Percentiles rank a stretch among this genome's conserved stretches.
These are phyloP conservation scores for Psidium friedrichsthalianum DNA, from an alignment of 345 rosid species.

Conservation along the genomic window DNA sequence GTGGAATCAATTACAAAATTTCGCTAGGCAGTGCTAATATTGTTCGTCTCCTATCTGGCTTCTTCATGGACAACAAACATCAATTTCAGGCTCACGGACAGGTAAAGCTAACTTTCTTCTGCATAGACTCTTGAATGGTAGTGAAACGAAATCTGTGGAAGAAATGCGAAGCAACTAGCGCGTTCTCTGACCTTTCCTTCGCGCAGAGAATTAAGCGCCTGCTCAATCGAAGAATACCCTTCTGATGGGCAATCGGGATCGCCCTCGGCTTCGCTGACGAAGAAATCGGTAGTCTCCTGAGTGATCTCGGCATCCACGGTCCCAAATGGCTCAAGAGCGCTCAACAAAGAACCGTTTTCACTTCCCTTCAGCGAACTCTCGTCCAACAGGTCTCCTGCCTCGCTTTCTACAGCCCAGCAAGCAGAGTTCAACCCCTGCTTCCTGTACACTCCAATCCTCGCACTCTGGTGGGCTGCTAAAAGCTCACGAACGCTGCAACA, in stretches of 20 bases:
- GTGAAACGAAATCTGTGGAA: not conserved
- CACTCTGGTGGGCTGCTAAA: constrained; percentile 9
- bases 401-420: constrained; percentile 25
- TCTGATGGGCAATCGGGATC: constrained; percentile 83
- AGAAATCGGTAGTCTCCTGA: constrained; percentile 60
- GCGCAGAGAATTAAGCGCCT: constrained; percentile 43
- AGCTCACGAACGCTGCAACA: constrained; percentile 24
- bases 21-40: not conserved
- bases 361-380: constrained; percentile 22
- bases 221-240: constrained; percentile 59
- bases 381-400: constrained; percentile 32
- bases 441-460: constrained; percentile 9
- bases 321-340: constrained; percentile 27
- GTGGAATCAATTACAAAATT: not conserved
- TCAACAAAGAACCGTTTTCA: constrained; percentile 30
- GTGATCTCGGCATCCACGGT: constrained; percentile 49
- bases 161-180: not conserved
- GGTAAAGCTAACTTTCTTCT: not conserved
- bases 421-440: constrained; percentile 18
- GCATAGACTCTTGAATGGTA: not conserved
- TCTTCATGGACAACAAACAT: not conserved
- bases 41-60: not conserved
- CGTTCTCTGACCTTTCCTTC: constrained; percentile 51
- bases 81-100: not conserved
- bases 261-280: constrained; percentile 86